phyloP scores from a whole-genome alignment of 169 alveolate genomes.

The Babesia sp. region DNA sequence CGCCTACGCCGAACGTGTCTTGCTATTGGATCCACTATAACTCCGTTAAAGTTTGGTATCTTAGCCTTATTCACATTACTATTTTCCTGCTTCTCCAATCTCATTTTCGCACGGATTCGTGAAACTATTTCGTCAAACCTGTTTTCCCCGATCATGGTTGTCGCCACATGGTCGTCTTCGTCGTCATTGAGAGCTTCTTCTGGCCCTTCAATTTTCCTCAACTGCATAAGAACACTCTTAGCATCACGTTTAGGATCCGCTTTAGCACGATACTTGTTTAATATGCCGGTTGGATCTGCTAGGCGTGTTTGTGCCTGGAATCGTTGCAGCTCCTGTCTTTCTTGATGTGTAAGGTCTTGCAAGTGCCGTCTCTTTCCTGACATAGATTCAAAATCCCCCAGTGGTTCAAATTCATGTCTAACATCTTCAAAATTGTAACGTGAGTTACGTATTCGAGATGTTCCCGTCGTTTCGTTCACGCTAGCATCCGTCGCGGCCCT shows the following conservation, averaged over 20 bases:
- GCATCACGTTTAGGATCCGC: conserved; percentile 75
- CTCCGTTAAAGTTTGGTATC: conserved; percentile 73
- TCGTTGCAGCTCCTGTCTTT: conserved; percentile 67
- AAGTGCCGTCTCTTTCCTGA: conserved; percentile 30
- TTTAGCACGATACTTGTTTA: conserved; percentile 66
- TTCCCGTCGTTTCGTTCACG: not conserved
- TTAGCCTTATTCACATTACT: conserved; percentile 70
- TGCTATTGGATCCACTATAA: conserved; percentile 72
- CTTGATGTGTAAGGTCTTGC: conserved; percentile 77
- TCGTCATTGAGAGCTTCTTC: not conserved
- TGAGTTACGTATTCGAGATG: not conserved
- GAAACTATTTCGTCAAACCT: conserved; percentile 77
- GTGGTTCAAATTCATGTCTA: not conserved
- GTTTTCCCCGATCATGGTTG: conserved; percentile 60
- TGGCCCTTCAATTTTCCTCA: conserved; percentile 25
- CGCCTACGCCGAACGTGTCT: conserved; percentile 73
- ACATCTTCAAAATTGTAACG: conserved; percentile 37
- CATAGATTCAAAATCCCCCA: conserved; percentile 45
- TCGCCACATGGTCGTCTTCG: conserved; percentile 9
- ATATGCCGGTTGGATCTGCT: conserved; percentile 58
- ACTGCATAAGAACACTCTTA: conserved; percentile 54
- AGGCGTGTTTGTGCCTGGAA: conserved; percentile 65
- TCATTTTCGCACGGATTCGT: conserved; percentile 70
- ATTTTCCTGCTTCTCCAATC: conserved; percentile 71
- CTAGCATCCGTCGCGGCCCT: not conserved